Evolutionary conservation across 371 early-diverging fungal genomes (phyloP).

Genomic region (Mortierella sp.): DNA sequence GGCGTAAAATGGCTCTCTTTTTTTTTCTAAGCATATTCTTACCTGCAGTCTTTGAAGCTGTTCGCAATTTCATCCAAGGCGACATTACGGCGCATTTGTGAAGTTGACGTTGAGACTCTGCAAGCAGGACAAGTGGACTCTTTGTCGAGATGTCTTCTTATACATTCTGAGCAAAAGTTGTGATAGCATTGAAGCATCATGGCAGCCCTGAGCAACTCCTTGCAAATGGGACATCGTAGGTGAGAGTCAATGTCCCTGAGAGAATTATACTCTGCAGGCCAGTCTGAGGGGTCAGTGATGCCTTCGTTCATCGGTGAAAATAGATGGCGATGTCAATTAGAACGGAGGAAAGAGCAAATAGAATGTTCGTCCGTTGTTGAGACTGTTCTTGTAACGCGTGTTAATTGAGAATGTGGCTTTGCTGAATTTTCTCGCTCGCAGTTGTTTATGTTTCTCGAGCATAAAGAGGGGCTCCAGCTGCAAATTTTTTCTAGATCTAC

Average conservation of each 20-base stretch:
- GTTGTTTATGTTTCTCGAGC: not conserved
- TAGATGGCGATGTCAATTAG: conserved; percentile 22
- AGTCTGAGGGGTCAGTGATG: conserved; percentile 69
- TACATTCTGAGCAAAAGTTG: conserved; percentile 77
- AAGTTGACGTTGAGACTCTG: conserved; percentile 56
- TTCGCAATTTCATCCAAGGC: conserved; percentile 61
- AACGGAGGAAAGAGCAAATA: conserved; percentile 7
- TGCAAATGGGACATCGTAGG: conserved; percentile 77
- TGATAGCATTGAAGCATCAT: conserved; percentile 72
- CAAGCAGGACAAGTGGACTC: conserved; percentile 72
- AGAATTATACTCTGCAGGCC: conserved; percentile 58
- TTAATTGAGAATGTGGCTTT: conserved; percentile 18
- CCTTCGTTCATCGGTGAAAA: conserved; percentile 29
- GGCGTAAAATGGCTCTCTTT: not conserved
- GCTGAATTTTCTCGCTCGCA: not conserved
- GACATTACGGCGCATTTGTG: conserved; percentile 59
- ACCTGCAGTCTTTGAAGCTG: conserved; percentile 54
- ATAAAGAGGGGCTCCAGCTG: conserved; percentile 19
- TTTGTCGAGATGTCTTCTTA: conserved; percentile 66
- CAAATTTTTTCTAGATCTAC: conserved; percentile 32
- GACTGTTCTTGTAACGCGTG: not conserved
- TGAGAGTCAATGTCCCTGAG: conserved; percentile 69
- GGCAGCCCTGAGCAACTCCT: conserved; percentile 69
- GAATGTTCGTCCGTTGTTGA: not conserved
- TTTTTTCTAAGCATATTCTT: too few relatives aligned